A percentile compares a stretch with the other conserved stretches of the same genome.
phyloP scores from a whole-genome alignment of 441 rosid species.

The Croton setiger region DNA sequence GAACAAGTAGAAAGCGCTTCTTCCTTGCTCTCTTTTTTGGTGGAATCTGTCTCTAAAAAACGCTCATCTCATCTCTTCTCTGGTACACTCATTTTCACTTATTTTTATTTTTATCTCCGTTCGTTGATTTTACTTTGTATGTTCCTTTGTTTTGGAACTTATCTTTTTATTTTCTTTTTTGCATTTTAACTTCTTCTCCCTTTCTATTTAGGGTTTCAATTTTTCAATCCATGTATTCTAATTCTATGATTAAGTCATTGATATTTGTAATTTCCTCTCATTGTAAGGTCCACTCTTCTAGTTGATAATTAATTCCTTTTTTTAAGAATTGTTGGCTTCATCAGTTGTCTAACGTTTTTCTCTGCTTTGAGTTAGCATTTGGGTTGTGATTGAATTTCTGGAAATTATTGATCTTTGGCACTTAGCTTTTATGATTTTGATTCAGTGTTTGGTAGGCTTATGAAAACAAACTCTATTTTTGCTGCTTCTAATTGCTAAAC shows the following conservation, averaged over 20 bases:
- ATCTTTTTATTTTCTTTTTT: neutral
- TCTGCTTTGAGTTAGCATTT: constrained; percentile 4
- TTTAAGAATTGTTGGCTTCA: constrained; percentile 4
- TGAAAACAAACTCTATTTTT: neutral
- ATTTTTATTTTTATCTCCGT: neutral
- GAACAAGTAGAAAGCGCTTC: neutral
- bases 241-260: constrained; percentile 10
- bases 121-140: neutral
- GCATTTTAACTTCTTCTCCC: neutral
- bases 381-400: constrained; percentile 16
- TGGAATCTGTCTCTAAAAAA: constrained; percentile 20
- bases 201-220: constrained; percentile 25
- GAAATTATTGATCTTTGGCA: neutral
- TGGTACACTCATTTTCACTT: constrained; percentile 22
- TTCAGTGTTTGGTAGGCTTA: neutral
- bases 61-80: constrained; percentile 4
- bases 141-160: neutral
- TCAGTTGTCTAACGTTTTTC: neutral
- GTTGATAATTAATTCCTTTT: neutral
- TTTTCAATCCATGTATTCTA: no score
- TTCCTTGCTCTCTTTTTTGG: neutral
- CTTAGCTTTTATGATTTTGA: constrained; percentile 10
- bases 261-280: neutral
- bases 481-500: constrained; percentile 1
- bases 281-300: neutral